Evolutionary conservation across 768 basidiomycete genomes (phyloP), one percentile per base, ranked within the genome.

Genomic region (Rhizopogon rudus): DNA sequence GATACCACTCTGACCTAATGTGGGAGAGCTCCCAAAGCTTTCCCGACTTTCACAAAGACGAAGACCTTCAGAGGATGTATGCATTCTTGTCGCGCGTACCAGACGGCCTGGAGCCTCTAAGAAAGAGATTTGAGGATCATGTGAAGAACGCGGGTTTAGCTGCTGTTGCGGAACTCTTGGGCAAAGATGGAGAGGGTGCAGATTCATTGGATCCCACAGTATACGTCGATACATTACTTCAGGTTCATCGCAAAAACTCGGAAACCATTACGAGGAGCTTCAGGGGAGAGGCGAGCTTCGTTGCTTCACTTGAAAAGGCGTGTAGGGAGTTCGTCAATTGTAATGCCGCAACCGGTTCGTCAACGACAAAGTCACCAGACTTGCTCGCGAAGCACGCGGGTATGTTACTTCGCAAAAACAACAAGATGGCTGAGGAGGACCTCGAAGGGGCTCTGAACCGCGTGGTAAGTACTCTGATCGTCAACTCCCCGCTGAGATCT

Each of bases 51-150:
- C 95, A 98, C 71, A 92, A 94, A 71, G 88, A 93, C 55, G 91
- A 94, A 70, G 96, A 98, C 65, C 77, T 99, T 41, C 92, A 92
- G 62, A 82, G 95, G 41, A 97, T 98, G 92, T 98, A 97, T 72
- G 79, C 86, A 8, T 77, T 98, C 16, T 78, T 98, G 20, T 86
- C 89, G 12, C 88, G 95, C 35, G 94, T 98, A 57, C 83, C 85
- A 14, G 87, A 92, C 61, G 96, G 95, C 6, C 76, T 98, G 55
- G 92, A 96, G 62, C 93, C 93, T 0, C 72, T 98, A 52, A 82
- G 93, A 64, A 90, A 89, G 77, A 87, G 83, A 65, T 99, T 98
- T 65, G 95, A 95, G 73, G 87, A 90, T 61, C 94, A 97, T 69
- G 96, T 98, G 67, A 97, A 96, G 80, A 83, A 84, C 64, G 84